Percentiles rank a stretch among this genome's conserved stretches.
phyloP scores from a whole-genome alignment of 2,329 filamentous ascomycete species.

The Venturia aucupariae region DNA sequence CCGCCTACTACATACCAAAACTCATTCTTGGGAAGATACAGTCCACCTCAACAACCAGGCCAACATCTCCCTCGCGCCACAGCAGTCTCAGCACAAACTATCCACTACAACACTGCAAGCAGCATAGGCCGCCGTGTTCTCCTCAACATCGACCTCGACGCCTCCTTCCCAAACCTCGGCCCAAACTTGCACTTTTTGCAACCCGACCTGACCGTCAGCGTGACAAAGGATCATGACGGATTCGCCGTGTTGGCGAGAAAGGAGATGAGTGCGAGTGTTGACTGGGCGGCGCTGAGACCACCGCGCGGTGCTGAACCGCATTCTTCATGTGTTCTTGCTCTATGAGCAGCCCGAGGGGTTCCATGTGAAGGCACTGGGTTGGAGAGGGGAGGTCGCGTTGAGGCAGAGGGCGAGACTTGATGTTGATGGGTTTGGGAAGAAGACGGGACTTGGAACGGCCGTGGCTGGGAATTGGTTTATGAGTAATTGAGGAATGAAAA shows the following conservation, averaged over 20 bases:
- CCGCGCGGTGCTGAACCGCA: background rate
- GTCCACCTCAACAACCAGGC: background rate
- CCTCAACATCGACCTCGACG: constrained; percentile 1
- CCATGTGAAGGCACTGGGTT: background rate
- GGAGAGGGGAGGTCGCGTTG: background rate
- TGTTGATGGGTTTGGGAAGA: constrained; percentile 1
- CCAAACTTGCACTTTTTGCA: background rate
- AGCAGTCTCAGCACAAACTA: background rate
- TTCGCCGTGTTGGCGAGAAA: background rate
- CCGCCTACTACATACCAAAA: too few relatives aligned
- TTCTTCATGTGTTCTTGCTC: constrained; percentile 1
- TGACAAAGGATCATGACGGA: background rate
- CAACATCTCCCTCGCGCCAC: background rate
- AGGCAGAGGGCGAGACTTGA: background rate
- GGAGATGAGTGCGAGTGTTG: background rate
- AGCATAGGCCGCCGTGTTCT: background rate
- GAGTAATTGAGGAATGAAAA: background rate
- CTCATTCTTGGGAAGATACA: too few relatives aligned
- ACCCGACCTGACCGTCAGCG: background rate
- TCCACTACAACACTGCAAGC: background rate
- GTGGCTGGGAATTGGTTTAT: background rate
- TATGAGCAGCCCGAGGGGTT: constrained; percentile 1
- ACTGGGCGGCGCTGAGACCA: background rate
- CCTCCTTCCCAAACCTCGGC: background rate
- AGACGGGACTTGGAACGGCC: background rate